Evolutionary conservation across 1,139 yeast genomes (phyloP), one percentile per base, ranked within the genome.

Genomic region (Taphrina pruni): DNA sequence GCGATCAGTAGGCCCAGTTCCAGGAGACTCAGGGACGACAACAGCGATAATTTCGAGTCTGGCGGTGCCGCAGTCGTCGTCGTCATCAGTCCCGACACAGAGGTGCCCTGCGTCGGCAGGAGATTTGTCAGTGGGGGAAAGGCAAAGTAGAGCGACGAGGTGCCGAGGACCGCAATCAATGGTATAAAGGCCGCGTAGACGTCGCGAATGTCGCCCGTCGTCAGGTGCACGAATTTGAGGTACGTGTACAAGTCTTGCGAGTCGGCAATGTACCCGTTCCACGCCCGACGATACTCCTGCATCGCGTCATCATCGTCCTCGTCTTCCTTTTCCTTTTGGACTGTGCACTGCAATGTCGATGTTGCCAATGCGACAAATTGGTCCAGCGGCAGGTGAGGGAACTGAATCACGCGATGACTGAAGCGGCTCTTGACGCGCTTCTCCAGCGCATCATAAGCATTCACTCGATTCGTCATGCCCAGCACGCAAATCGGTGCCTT

Each of bases 391-490:
- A 60, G 72, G 61, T 62, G 88, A 55, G 84, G 84, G 57, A 91
- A 81, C 46, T 85, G 82, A 45, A 90, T 83, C 1, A 89, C 80
- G 66, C 96, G 80, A 76, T 93, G 97, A 45, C 96, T 88, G 77
- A 93, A 94, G 72, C 99, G 81, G 70, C 96, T 88, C 73, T 92
- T 85, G 0, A 95, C 98, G 74, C 99, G 84, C 75, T 93, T 94
- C 76, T 95, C 99, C 69, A 94, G 81, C 73, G 86, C 82, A 74
- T 94, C 98, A 0, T 91, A 84, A 8, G 90, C 90, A 51, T 72
- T 74, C n/a, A 90, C 81, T 70, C 88, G 87, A 1, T 94, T 83
- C 0, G 96, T 88, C 6, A 89, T 79, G 0, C 98, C 98, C 66
- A 94, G 79, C 4, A 94, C 90, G 69, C 95, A 86, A 3, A 93